Evolutionary conservation across 306 rosid species (phyloP).

Genomic region (Hippophae rhamnoides): DNA sequence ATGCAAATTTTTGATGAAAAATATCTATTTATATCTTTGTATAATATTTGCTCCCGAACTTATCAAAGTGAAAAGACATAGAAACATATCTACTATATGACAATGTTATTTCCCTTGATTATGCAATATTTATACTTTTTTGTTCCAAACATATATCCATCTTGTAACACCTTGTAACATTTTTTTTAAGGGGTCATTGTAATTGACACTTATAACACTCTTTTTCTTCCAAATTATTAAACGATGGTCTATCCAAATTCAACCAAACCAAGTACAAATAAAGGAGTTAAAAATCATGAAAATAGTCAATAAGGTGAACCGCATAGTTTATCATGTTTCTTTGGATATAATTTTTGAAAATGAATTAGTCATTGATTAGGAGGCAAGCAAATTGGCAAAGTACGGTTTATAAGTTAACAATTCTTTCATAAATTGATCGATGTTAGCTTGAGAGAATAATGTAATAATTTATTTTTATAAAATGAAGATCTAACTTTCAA

Average conservation of each 20-base stretch:
- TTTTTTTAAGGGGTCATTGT: neutral
- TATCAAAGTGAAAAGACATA: no score
- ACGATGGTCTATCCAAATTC: slow-evolving; percentile 37
- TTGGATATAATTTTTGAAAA: slow-evolving; percentile 7
- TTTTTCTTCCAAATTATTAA: slow-evolving; percentile 33
- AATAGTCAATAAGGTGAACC: slow-evolving; percentile 40
- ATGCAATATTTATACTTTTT: neutral
- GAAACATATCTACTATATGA: no score
- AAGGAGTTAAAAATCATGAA: slow-evolving; percentile 37
- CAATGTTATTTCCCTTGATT: neutral
- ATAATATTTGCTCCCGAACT: neutral
- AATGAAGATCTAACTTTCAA: no score
- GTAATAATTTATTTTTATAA: no score
- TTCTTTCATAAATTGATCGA: no score
- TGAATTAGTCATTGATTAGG: slow-evolving; percentile 3
- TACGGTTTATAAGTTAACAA: no score
- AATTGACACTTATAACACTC: slow-evolving; percentile 1
- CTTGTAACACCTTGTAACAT: neutral
- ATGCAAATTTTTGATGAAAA: neutral
- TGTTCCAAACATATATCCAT: neutral
- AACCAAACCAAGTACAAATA: slow-evolving; percentile 34
- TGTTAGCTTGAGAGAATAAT: no score
- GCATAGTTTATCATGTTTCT: neutral
- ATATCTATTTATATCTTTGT: neutral
- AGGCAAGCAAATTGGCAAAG: neutral